Evolutionary conservation across 768 basidiomycete species (phyloP), one percentile per base, ranked within the genome.

Genomic region (Amyloporia xantha): DNA sequence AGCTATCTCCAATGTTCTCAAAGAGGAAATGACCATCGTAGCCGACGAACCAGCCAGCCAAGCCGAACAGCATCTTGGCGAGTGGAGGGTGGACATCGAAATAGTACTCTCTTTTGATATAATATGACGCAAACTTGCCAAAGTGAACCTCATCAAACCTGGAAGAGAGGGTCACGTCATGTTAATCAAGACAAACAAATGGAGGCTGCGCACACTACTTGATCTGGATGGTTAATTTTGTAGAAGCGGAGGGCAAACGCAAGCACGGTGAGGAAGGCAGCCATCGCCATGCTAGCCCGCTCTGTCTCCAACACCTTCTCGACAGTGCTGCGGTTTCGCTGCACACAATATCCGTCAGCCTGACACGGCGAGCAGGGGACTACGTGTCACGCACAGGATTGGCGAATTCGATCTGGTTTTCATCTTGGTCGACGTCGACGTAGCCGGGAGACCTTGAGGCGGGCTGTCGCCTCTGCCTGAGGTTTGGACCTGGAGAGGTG

Each of bases 81-180:
- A 98, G 80, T 2, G 96, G 96, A 30, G 96, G 96, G 61, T 99
- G 96, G 6, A 99, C 95, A 64, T 99, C 96, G 73, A 99, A 99
- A 70, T 98, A 98, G 72, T 97, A 99, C 68, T 96, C 81, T 55
- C 95, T 78, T 40, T 71, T 71, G 62, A 98, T 83, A 68, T 99
- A 99, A 68, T 92, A 89, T 4, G 90, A 81, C 11, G 96, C 94
- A 64, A 99, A 99, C 68, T 97, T 96, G 53, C 95, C 95, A 63
- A 98, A 98, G 63, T 98, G 95, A 11, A 97, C 95, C 69, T 98
- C 94, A 64, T 97, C 94, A 62, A 97, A 97, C 41, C 91, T 94
- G 57, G 43, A 44, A 26, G 21, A 41, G 3, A 23, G 33, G 13
- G 10, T 26, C 30, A 30, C 41, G 41, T 35, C 48, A 49, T 15